Evolutionary conservation across 2,329 filamentous ascomycete genomes (phyloP).

Genomic region (Hymenoscyphus linearis): DNA sequence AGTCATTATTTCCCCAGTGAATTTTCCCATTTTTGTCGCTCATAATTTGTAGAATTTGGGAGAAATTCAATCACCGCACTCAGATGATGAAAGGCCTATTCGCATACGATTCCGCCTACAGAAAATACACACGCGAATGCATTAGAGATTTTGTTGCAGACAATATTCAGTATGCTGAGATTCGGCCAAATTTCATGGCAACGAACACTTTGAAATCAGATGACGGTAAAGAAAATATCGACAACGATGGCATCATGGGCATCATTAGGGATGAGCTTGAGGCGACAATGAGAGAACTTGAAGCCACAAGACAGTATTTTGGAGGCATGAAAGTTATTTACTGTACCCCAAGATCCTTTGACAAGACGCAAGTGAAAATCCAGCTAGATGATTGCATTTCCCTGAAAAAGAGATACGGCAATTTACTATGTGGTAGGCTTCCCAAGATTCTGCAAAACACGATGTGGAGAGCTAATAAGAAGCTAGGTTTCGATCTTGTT

Average conservation of each 20-base stretch:
- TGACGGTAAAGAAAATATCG: conserved; percentile 47
- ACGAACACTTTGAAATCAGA: conserved; percentile 55
- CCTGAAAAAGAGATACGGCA: conserved; percentile 51
- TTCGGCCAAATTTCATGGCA: conserved; percentile 63
- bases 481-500: conserved; percentile 61
- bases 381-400: conserved; percentile 57
- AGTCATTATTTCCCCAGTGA: conserved; percentile 19
- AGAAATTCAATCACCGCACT: conserved; percentile 63
- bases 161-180: conserved; percentile 66
- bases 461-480: conserved; percentile 10
- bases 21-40: conserved; percentile 5
- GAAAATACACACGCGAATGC: conserved; percentile 52
- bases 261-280: conserved; percentile 53
- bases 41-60: conserved; percentile 41
- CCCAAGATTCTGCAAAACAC: neutral
- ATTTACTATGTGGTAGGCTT: conserved; percentile 58
- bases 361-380: conserved; percentile 39
- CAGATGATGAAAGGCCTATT: conserved; percentile 69
- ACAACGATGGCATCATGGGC: conserved; percentile 54
- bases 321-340: conserved; percentile 67
- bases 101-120: conserved; percentile 60
- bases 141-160: conserved; percentile 59
- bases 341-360: conserved; percentile 61
- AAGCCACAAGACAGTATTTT: conserved; percentile 41
- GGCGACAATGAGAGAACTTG: conserved; percentile 40